A percentile compares a stretch with the other conserved stretches of the same genome.
phyloP scores from a whole-genome alignment of 2,329 filamentous ascomycete genomes.

The Beauveria rudraprayagi region DNA sequence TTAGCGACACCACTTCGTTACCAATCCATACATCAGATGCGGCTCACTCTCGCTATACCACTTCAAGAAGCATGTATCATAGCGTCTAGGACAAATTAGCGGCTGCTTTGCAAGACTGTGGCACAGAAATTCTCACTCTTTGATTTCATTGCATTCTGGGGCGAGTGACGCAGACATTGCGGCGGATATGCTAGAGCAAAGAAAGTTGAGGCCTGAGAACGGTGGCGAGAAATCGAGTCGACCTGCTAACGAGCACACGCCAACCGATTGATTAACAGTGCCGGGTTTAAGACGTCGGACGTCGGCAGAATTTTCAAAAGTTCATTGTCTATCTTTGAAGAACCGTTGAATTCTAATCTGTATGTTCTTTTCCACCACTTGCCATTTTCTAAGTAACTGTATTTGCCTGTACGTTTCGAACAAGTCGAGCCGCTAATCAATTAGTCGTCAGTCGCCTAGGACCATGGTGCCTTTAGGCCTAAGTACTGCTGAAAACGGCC shows the following conservation, averaged over 20 bases:
- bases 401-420: background rate
- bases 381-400: background rate
- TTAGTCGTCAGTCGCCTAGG: background rate
- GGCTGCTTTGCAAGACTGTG: background rate
- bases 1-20: constrained; percentile 8
- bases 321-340: background rate
- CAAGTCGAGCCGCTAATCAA: constrained; percentile 4
- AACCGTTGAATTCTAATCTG: background rate
- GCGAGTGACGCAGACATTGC: constrained; percentile 89
- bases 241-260: background rate
- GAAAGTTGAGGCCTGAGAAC: background rate
- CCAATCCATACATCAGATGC: constrained; percentile 8
- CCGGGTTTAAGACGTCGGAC: background rate
- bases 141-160: constrained; percentile 89
- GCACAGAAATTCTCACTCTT: constrained; percentile 59
- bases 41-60: constrained; percentile 96
- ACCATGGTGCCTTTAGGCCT: background rate
- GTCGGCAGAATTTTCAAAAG: background rate
- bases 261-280: background rate
- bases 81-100: constrained; percentile 51
- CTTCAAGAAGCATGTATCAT: constrained; percentile 95
- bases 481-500: background rate
- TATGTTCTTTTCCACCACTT: background rate
- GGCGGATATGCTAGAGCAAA: constrained; percentile 11
- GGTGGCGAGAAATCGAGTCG: constrained; percentile 12